Evolutionary conservation across 306 rosid species (phyloP).

Genomic region (Cucurbita pepo): DNA sequence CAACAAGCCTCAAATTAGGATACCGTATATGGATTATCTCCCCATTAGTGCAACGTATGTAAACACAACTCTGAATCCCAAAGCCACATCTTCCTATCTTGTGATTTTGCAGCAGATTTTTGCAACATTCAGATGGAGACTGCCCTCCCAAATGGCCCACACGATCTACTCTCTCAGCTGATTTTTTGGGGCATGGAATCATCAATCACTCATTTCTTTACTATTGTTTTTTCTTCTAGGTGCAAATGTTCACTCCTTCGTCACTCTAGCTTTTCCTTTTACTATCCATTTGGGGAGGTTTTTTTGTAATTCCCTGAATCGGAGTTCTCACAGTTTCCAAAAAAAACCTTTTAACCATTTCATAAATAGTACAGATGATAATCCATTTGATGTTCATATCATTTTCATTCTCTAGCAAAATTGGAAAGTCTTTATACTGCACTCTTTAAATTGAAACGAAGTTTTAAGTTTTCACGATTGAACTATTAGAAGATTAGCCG

Average conservation of each 20-base stretch:
- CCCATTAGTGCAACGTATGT: not conserved
- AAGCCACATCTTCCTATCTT: not conserved
- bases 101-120: not conserved
- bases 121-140: not conserved
- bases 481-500: not conserved
- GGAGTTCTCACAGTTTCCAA: not conserved
- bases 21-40: not conserved
- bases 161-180: not conserved
- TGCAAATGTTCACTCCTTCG: not conserved
- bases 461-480: not conserved
- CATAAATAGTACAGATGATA: not conserved
- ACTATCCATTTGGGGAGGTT: not conserved
- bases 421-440: not conserved
- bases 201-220: not conserved
- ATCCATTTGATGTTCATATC: not conserved
- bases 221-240: not conserved
- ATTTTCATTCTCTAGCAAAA: not conserved
- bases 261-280: not conserved
- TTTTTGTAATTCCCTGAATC: not conserved
- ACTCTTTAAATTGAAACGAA: not conserved
- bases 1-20: not conserved
- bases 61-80: not conserved
- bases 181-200: not conserved
- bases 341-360: not conserved
- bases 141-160: not conserved